These are phyloP conservation scores for Colletotrichum navitas DNA, from an alignment of 2,329 filamentous ascomycete species.

Conservation along the genomic window DNA sequence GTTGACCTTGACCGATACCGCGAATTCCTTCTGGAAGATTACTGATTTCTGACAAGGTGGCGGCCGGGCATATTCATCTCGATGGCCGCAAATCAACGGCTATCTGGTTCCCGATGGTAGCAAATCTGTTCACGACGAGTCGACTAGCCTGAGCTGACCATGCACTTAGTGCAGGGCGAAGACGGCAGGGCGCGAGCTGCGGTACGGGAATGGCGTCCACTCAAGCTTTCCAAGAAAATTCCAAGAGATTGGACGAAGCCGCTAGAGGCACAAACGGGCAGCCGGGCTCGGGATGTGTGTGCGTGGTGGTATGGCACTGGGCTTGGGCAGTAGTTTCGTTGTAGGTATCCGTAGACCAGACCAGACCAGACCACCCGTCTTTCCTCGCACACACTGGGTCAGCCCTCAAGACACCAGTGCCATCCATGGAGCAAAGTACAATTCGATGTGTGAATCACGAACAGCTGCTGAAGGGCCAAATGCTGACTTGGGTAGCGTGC, in stretches of 20 bases:
- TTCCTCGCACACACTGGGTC: neutral
- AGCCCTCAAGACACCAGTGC: neutral
- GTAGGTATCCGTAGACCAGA: neutral
- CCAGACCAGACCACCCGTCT: neutral
- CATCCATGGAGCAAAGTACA: neutral
- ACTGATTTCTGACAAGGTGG: conserved; percentile 12
- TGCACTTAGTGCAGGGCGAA: conserved; percentile 24
- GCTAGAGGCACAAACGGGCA: conserved; percentile 36
- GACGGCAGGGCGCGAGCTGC: conserved; percentile 34
- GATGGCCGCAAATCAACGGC: neutral
- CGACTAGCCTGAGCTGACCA: neutral
- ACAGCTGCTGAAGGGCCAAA: neutral
- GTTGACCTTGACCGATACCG: neutral
- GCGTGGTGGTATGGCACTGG: conserved; percentile 14
- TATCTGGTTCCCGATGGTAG: neutral
- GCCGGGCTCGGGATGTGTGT: conserved; percentile 24
- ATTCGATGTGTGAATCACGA: neutral
- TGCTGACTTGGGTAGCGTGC: conserved; percentile 1
- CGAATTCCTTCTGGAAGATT: conserved; percentile 35
- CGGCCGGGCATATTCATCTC: neutral
- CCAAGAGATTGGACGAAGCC: conserved; percentile 43
- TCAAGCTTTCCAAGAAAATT: conserved; percentile 43
- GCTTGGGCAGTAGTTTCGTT: neutral
- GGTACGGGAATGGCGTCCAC: conserved; percentile 41
- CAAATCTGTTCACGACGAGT: neutral